Conservation (phyloP, 331 rosid genomes). For the Quercus lobata region DNA sequence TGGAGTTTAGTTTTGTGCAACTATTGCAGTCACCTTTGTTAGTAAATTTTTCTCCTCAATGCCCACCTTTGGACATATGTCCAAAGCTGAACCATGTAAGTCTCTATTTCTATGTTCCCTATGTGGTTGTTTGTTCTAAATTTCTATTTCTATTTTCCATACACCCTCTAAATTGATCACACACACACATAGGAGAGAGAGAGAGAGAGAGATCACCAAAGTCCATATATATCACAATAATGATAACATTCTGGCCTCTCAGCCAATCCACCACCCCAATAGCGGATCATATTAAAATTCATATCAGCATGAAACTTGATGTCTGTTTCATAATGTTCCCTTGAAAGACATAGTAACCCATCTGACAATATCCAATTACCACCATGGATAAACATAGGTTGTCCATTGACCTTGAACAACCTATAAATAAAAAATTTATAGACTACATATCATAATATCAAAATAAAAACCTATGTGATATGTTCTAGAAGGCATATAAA, state of each 20-base stretch:
- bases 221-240: slow-evolving; percentile 75
- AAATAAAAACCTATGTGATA: slow-evolving; percentile 1
- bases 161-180: too few relatives aligned
- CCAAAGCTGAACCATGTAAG: too few relatives aligned
- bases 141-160: too few relatives aligned
- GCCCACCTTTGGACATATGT: too few relatives aligned
- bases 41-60: too few relatives aligned
- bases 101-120: too few relatives aligned
- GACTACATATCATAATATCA: slow-evolving; percentile 15
- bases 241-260: slow-evolving; percentile 88
- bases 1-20: too few relatives aligned
- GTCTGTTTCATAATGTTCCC: slow-evolving; percentile 72
- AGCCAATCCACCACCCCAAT: slow-evolving; percentile 97
- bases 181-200: not conserved
- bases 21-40: too few relatives aligned
- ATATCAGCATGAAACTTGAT: slow-evolving; percentile 87
- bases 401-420: slow-evolving; percentile 91
- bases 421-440: slow-evolving; percentile 27
- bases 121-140: too few relatives aligned
- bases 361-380: slow-evolving; percentile 96
- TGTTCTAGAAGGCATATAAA: slow-evolving; percentile 1
- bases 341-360: slow-evolving; percentile 81
- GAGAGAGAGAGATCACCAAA: slow-evolving; percentile 56
- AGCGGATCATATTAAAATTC: slow-evolving; percentile 94
- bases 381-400: slow-evolving; percentile 77